Evolutionary conservation across 2,329 filamentous ascomycete genomes (phyloP), one percentile per base, ranked within the genome.

Genomic region (Rhexocercosporidium sp.): DNA sequence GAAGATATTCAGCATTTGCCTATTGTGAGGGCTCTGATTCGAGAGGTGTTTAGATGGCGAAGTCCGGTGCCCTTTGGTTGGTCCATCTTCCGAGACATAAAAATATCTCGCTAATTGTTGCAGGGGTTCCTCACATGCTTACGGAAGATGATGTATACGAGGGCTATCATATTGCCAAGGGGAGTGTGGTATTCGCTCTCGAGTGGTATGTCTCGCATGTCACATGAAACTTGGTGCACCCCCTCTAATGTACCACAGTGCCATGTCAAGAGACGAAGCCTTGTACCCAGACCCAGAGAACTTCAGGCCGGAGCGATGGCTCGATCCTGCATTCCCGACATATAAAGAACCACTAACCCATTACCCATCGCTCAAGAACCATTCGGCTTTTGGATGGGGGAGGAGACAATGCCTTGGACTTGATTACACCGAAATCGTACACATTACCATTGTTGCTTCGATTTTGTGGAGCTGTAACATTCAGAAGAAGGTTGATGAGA

Each of bases 311-410:
- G 79, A 82, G 53, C 76, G 83, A 14, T 85, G 80, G 70, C 65
- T 76, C 1, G 11, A 72, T 71, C 18, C 74, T 78, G 51, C 77
- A 76, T 34, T 82, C 71, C 74, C 76, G 73, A 70, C 69, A 2
- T 70, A 66, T 34, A 80, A 80, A 31, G 83, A 85, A 73, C 81
- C 84, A 29, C 77, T 79, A 47, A 83, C 82, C 0, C 75, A 74
- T 37, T 83, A 86, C 73, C 88, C 88, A n/a, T 88, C 85, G 75
- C 83, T 90, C 75, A 86, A 87, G 69, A 83, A 83, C 49, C 87
- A 81, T 4, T 80, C 82, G 41, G 59, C 49, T 14, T 84, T 87
- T 72, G 84, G 85, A 3, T 87, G 83, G 73, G 85, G 85, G 2
- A 79, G 84, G 14, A 78, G 85, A 20, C 78, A 82, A 18, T 87